Evolutionary conservation across 1,284 basidiomycete species (phyloP).

Genomic region (Irpex lacteus): DNA sequence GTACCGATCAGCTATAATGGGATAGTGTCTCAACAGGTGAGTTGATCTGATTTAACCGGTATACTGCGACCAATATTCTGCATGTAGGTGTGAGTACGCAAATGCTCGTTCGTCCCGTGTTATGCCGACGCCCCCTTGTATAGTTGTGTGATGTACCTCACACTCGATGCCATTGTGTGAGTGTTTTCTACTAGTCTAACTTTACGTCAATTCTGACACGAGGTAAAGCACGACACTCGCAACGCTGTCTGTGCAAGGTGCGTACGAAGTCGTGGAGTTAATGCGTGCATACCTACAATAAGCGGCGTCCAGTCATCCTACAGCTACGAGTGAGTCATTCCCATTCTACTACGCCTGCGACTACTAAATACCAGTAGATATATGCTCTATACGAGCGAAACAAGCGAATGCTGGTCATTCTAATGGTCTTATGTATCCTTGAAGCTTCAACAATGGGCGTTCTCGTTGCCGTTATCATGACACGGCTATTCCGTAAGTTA

Average conservation of each 20-base stretch:
- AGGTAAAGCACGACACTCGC: slow-evolving; percentile 12
- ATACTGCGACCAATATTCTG: not conserved
- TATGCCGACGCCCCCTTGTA: no score
- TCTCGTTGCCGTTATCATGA: slow-evolving; percentile 22
- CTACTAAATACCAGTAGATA: slow-evolving; percentile 12
- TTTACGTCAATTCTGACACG: not conserved
- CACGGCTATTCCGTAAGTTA: slow-evolving; percentile 10
- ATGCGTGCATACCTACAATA: not conserved
- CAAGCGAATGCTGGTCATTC: slow-evolving; percentile 15
- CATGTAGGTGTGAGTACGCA: not conserved
- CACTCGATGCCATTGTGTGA: slow-evolving; percentile 18
- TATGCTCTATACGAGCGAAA: slow-evolving; percentile 25
- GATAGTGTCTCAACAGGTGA: not conserved
- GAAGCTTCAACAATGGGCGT: slow-evolving; percentile 22
- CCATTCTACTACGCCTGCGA: not conserved
- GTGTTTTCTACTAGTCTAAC: not conserved
- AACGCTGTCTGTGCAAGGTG: slow-evolving; percentile 20
- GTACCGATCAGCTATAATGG: not conserved
- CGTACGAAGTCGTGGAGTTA: not conserved
- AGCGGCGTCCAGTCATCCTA: slow-evolving; percentile 13
- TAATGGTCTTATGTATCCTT: slow-evolving; percentile 15
- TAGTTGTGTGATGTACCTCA: slow-evolving; percentile 16
- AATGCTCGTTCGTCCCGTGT: not conserved
- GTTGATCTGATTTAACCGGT: not conserved
- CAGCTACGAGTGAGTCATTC: slow-evolving; percentile 16